A percentile compares a stretch with the other conserved stretches of the same genome.
phyloP scores from a whole-genome alignment of 257 asterid species.

The Nicotiana noctiflora region DNA sequence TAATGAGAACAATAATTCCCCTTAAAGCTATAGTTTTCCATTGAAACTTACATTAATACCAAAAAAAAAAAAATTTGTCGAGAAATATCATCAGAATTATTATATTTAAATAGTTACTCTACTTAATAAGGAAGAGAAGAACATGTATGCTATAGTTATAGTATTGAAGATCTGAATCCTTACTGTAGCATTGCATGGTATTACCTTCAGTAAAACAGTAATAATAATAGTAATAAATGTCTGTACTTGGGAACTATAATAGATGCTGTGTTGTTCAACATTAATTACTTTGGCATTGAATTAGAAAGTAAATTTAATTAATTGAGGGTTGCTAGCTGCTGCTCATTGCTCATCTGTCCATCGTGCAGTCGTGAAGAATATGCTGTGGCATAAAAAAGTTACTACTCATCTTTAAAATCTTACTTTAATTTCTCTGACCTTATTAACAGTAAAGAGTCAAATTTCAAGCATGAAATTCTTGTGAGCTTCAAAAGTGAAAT shows the following conservation, averaged over 20 bases:
- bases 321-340: not conserved
- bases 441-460: not conserved
- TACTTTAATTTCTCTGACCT: not conserved
- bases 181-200: not conserved
- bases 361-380: not conserved
- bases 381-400: not conserved
- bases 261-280: not conserved
- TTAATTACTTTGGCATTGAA: conserved; percentile 4
- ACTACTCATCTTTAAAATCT: not conserved
- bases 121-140: not conserved
- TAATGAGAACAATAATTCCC: too few relatives aligned
- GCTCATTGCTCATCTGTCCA: not conserved
- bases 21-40: too few relatives aligned
- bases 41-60: too few relatives aligned
- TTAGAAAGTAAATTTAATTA: not conserved
- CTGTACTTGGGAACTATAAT: not conserved
- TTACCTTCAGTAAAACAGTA: not conserved
- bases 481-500: not conserved
- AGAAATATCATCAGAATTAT: too few relatives aligned
- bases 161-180: too few relatives aligned
- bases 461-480: not conserved
- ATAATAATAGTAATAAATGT: not conserved
- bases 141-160: too few relatives aligned
- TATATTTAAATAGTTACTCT: too few relatives aligned
- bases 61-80: too few relatives aligned